Evolutionary conservation across 441 rosid genomes (phyloP), one percentile per base, ranked within the genome.

Genomic region (Omphalea diandra): DNA sequence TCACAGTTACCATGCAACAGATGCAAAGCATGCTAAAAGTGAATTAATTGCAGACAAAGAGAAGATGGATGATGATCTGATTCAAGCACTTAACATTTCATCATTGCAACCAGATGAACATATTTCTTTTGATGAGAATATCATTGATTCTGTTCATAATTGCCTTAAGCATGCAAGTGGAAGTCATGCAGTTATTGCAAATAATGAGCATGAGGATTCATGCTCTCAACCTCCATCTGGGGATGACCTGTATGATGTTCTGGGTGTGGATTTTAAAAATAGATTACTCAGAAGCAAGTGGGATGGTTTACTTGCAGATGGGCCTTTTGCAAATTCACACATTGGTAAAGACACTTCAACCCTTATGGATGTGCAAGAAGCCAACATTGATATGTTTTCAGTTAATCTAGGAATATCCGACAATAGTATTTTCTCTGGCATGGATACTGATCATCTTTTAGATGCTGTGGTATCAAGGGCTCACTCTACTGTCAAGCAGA

Each of bases 381-480:
- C 65, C 65, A 77, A 62, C 74, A 68, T 82, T 43, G 84, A 71
- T 60, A 66, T 83, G 69, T 76, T 73, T 68, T 73, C 88, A 31
- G 73, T 70, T 11, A 77, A 79, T 20, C 79, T 76, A 46, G 81
- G 75, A 55, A 49, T 72, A 68, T 81, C 84, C 15, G 84, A 76
- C 47, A 70, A 54, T 69, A 71, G 74, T 63, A 47, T 76, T 52
- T 69, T 75, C 72, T 79, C 83, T 41, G 78, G 65, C 12, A 44
- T 49, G 33, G 86, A 82, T 44, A 69, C 82, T 10, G 96, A 88
- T 76, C 75, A 95, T 84, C 93, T 95, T 73, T 77, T 95, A 79
- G 99, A 92, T 79, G 99, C 99, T 18, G 96, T 95, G 52, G 97
- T 95, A 62, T 86, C 94, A 1, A 81, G 83, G 71, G 92, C 85